phyloP scores from a whole-genome alignment of 2,329 filamentous ascomycete species.

The Chaetomium olivaceum region DNA sequence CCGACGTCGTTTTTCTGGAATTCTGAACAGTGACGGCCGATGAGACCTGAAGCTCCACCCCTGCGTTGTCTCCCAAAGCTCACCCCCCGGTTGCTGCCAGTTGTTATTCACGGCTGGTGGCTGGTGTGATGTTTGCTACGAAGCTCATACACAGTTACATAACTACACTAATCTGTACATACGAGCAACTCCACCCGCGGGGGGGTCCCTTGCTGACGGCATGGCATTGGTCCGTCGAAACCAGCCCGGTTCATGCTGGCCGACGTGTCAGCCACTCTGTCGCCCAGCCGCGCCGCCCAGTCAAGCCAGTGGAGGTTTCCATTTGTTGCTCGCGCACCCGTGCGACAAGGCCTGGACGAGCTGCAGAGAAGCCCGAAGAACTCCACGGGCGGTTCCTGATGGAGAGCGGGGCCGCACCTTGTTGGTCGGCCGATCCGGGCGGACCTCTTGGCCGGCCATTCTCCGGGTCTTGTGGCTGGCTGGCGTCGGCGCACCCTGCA shows the following conservation, averaged over 20 bases:
- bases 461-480: constrained; percentile 5
- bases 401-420: background rate
- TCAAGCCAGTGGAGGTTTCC: background rate
- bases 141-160: too few species aligned
- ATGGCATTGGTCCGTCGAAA: constrained; percentile 14
- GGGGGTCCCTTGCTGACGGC: background rate
- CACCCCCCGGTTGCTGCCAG: background rate
- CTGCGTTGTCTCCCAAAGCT: background rate
- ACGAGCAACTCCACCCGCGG: constrained; percentile 12
- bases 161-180: background rate
- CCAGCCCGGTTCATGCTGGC: constrained; percentile 20
- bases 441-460: constrained; percentile 6
- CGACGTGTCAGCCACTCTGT: constrained; percentile 26
- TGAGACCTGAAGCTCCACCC: constrained; percentile 17
- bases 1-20: constrained; percentile 3
- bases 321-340: background rate
- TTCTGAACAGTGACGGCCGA: background rate
- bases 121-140: constrained; percentile 12
- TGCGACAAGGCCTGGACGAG: background rate
- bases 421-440: constrained; percentile 15
- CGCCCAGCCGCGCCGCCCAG: constrained; percentile 10
- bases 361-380: constrained; percentile 30
- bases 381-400: constrained; percentile 9
- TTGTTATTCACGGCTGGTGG: background rate
- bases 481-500: background rate